phyloP scores from a whole-genome alignment of 2,329 filamentous ascomycete genomes.

The Colletotrichum truncatum region DNA sequence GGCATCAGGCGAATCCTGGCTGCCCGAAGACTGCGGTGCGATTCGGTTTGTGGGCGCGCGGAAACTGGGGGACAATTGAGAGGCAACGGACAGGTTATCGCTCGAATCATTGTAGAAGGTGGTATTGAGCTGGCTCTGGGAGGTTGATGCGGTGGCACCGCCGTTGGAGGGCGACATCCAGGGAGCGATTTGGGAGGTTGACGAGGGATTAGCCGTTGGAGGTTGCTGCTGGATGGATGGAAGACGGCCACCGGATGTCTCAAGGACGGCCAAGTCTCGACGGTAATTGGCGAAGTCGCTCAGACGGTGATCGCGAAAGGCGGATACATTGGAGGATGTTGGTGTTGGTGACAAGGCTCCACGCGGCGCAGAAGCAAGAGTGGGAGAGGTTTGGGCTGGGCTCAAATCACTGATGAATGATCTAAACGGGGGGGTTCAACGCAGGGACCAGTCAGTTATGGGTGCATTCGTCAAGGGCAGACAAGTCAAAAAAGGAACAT shows the following conservation, averaged over 20 bases:
- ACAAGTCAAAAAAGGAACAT: slow-evolving; percentile 13
- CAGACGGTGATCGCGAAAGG: slow-evolving; percentile 65
- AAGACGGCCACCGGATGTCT: slow-evolving; percentile 65
- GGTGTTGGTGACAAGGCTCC: slow-evolving; percentile 53
- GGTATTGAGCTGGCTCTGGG: slow-evolving; percentile 41
- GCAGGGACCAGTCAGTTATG: slow-evolving; percentile 29
- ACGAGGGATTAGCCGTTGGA: slow-evolving; percentile 63
- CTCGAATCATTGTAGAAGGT: slow-evolving; percentile 81
- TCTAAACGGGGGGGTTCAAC: slow-evolving; percentile 32
- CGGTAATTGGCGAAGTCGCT: slow-evolving; percentile 75
- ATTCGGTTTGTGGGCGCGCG: slow-evolving; percentile 46
- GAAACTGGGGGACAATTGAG: slow-evolving; percentile 77
- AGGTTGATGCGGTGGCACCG: slow-evolving; percentile 38
- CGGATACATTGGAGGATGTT: slow-evolving; percentile 54
- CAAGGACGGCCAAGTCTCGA: slow-evolving; percentile 75
- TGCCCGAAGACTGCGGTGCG: slow-evolving; percentile 51
- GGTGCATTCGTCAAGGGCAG: slow-evolving; percentile 5
- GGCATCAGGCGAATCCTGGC: slow-evolving; percentile 69
- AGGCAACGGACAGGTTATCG: slow-evolving; percentile 70
- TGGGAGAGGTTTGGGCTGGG: slow-evolving; percentile 48
- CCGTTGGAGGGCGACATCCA: slow-evolving; percentile 61
- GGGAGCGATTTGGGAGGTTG: slow-evolving; percentile 63
- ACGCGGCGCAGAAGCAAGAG: slow-evolving; percentile 53
- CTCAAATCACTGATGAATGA: slow-evolving; percentile 43
- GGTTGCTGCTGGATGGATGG: slow-evolving; percentile 69